These are phyloP conservation scores for Tieghemostelium lacteum DNA, from an alignment of 78 protist species.

Conservation along the genomic window DNA sequence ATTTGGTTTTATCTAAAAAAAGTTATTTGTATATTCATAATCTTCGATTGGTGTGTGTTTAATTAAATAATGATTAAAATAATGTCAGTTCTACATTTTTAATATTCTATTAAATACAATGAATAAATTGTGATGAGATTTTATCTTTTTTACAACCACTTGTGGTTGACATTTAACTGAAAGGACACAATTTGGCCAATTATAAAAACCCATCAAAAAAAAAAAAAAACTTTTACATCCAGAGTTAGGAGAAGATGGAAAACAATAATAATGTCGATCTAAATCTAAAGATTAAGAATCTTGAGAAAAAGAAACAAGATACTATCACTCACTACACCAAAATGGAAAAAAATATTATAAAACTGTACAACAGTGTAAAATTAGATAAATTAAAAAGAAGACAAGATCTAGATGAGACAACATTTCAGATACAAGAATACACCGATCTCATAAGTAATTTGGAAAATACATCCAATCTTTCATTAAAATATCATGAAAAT, in stretches of 20 bases:
- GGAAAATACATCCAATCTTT: neutral
- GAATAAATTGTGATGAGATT: too few species aligned
- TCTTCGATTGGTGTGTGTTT: too few species aligned
- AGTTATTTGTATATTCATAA: too few species aligned
- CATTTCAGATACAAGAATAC: neutral
- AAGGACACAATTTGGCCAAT: too few species aligned
- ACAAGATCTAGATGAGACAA: neutral
- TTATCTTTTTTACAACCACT: too few species aligned
- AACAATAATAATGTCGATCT: neutral
- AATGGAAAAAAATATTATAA: neutral
- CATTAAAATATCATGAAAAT: neutral
- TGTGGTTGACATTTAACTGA: too few species aligned
- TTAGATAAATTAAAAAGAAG: conserved; percentile 37
- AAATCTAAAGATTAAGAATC: neutral
- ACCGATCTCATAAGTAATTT: neutral
- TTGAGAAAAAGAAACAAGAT: neutral
- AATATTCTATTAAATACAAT: too few species aligned
- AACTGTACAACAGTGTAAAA: conserved; percentile 11
- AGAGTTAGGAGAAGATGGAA: neutral
- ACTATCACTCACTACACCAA: neutral
- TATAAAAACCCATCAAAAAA: too few species aligned
- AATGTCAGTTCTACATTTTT: too few species aligned
- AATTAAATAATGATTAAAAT: too few species aligned
- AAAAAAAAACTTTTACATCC: too few species aligned
- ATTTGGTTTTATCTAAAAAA: too few species aligned